Percentiles rank a stretch among this genome's conserved stretches.
Conservation (phyloP, 495 filamentous ascomycete species). For the Hypoxylon fuscum region DNA sequence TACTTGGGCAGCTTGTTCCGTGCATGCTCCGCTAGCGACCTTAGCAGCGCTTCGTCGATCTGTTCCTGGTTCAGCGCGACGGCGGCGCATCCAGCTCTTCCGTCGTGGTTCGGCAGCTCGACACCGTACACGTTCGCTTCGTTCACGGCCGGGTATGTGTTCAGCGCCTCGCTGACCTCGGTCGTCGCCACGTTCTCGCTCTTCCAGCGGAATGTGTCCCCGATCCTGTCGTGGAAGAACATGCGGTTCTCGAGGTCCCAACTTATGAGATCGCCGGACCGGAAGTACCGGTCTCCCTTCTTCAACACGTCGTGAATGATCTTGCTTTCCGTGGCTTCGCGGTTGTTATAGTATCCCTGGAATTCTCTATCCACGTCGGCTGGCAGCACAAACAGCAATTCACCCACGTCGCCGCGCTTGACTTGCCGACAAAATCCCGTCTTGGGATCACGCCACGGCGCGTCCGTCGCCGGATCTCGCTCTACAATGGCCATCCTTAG, state of each 20-base stretch:
- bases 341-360: conserved; percentile 89
- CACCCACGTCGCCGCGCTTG: conserved; percentile 72
- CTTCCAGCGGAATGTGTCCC: conserved; percentile 97
- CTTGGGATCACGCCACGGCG: conserved; percentile 72
- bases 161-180: conserved; percentile 80
- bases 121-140: conserved; percentile 95
- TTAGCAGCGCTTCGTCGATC: conserved; percentile 55
- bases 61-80: conserved; percentile 62
- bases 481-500: conserved; percentile 66
- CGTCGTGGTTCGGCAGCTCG: conserved; percentile 81
- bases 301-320: conserved; percentile 78
- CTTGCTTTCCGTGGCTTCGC: conserved; percentile 77
- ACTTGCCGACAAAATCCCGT: conserved; percentile 76
- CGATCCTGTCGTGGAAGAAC: conserved; percentile 90
- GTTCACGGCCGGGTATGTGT: conserved; percentile 68
- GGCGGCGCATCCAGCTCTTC: conserved; percentile 84
- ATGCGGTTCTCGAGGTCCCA: conserved; percentile 75
- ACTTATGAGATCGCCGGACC: conserved; percentile 83
- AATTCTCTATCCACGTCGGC: conserved; percentile 72
- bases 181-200: conserved; percentile 90
- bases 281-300: conserved; percentile 88
- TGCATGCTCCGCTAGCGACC: conserved; percentile 67
- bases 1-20: conserved; percentile 70
- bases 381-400: conserved; percentile 80
- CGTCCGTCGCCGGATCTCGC: conserved; percentile 76